These are phyloP conservation scores for Aureobasidium leucospermi DNA, from an alignment of 2,329 filamentous ascomycete genomes.

Conservation along the genomic window DNA sequence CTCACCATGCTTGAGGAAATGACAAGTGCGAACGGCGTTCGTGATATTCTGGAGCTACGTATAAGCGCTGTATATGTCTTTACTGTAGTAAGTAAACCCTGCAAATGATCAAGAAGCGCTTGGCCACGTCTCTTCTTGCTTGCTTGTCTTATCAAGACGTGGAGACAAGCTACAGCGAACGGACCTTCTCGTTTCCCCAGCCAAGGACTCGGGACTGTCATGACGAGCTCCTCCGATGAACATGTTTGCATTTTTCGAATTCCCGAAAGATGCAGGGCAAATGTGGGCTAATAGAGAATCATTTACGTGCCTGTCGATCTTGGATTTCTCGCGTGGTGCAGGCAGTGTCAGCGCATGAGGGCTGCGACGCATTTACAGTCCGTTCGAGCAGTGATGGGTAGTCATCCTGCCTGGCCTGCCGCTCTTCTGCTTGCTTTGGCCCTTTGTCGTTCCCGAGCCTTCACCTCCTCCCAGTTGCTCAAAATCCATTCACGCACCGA, in stretches of 20 bases:
- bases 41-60: background rate
- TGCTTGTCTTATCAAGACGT: background rate
- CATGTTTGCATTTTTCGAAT: background rate
- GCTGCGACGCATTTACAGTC: no score
- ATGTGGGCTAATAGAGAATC: background rate
- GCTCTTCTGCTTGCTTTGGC: conserved; percentile 1
- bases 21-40: background rate
- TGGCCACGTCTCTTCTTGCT: background rate
- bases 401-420: background rate
- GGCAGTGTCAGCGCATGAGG: no score
- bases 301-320: background rate
- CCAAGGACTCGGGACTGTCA: background rate
- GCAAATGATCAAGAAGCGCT: background rate
- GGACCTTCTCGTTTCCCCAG: background rate
- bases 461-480: conserved; percentile 23
- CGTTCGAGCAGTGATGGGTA: background rate
- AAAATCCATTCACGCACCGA: conserved; percentile 19
- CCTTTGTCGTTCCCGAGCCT: conserved; percentile 18
- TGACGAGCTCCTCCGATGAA: background rate
- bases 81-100: no score
- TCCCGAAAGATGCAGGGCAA: background rate
- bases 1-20: background rate
- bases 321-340: no score
- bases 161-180: background rate
- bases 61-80: background rate